phyloP scores from a whole-genome alignment of 257 asterid genomes.

The Lithospermum erythrorhizon region DNA sequence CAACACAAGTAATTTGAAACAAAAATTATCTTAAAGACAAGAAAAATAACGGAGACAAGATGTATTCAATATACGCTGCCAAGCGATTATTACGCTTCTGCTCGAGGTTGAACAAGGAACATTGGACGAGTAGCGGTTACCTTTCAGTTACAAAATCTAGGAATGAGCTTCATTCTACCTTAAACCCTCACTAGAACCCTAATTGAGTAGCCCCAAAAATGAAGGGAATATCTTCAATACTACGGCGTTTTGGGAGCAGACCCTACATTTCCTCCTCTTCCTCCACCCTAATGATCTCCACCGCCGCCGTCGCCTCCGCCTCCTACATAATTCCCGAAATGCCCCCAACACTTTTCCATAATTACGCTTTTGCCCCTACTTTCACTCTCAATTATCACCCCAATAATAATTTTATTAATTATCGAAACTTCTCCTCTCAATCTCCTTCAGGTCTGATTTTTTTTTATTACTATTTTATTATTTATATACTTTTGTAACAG shows the following conservation, averaged over 20 bases:
- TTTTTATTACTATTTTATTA: too few species aligned
- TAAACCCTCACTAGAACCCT: neutral
- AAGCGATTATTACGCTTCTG: too few species aligned
- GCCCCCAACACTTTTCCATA: constrained; percentile 23
- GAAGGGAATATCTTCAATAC: constrained; percentile 33
- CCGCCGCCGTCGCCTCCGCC: constrained; percentile 57
- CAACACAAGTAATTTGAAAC: too few species aligned
- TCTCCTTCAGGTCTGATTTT: constrained; percentile 44
- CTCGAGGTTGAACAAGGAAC: too few species aligned
- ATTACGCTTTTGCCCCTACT: constrained; percentile 20
- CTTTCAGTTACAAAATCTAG: too few species aligned
- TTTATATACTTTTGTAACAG: too few species aligned
- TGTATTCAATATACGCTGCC: too few species aligned
- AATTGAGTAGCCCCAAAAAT: constrained; percentile 13
- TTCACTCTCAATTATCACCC: constrained; percentile 14
- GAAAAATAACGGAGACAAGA: too few species aligned
- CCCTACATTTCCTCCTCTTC: constrained; percentile 21
- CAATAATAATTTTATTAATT: constrained; percentile 14
- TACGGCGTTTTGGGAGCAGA: constrained; percentile 48
- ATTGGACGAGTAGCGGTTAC: too few species aligned
- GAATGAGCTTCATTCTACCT: too few species aligned
- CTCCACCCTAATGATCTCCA: constrained; percentile 35
- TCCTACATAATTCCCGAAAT: constrained; percentile 48
- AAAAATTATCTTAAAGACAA: too few species aligned
- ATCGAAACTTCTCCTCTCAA: constrained; percentile 49